Base-by-base conservation (phyloP, 768 basidiomycete species). In the Hortiboletus flavorubellus region DNA sequence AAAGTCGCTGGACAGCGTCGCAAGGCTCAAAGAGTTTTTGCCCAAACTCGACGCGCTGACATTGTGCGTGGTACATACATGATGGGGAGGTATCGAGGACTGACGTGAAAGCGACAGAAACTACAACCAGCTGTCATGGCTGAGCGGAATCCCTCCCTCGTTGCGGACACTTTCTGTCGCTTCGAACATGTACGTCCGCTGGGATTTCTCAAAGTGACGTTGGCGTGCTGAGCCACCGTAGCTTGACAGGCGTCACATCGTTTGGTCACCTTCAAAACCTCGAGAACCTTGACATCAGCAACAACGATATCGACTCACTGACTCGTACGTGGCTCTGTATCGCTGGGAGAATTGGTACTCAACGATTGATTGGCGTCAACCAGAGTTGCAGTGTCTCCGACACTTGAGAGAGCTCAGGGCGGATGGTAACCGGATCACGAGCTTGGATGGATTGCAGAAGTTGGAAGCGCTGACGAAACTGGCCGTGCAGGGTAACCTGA, bases 331-430 rank as follows among this genome's bases (percentile, higher is more conserved):
- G 38, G 41, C 41, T 49, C 33, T 31, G 34, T 21, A 3, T 53
- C 23, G 31, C 53, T 35, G 3, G 14, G 35, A 12, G 44, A 26
- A 39, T 15, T 41, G 55, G 38, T 46, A 45, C 0, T 35, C 3
- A 8, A 39, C 43, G 6, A n/a, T 46, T 42, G 56, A 59, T 68
- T 34, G 43, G 54, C 53, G 47, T 57, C 46, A 55, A 60, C 33
- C 67, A 97, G 94, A 97, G 69, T 76, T 98, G 30, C 80, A 82
- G 56, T 91, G 89, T 68, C 80, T 98, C 52, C 80, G 83, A 56
- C 92, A 91, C 68, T 76, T 98, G 52, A 83, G 92, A 35, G 93
- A 98, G 68, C 82, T 99, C 51, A 87, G 83, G 53, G 89, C 90
- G n/a, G 93, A 98, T 67, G 81, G 83, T 49, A 98, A 98, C 73